phyloP scores from a whole-genome alignment of 2,329 filamentous ascomycete species.

The Cladophialophora exuberans region DNA sequence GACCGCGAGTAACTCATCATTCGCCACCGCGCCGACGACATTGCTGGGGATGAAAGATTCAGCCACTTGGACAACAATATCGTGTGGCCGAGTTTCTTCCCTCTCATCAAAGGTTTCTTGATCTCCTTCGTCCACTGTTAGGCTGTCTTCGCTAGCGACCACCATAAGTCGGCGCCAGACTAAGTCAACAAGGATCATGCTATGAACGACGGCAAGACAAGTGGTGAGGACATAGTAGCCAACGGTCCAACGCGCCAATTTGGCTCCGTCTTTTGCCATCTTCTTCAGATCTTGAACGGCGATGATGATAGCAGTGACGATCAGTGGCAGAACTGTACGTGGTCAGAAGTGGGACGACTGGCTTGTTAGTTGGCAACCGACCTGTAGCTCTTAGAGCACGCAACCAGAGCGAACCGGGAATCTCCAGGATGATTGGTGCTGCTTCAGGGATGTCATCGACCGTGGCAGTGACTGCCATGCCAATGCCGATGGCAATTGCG shows the following conservation, averaged over 20 bases:
- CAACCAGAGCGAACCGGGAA: slow-evolving; percentile 56
- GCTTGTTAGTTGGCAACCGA: slow-evolving; percentile 34
- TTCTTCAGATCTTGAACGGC: slow-evolving; percentile 53
- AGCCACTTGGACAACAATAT: slow-evolving; percentile 54
- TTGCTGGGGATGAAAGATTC: slow-evolving; percentile 56
- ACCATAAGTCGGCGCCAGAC: slow-evolving; percentile 44
- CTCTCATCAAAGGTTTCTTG: slow-evolving; percentile 39
- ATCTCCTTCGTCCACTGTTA: slow-evolving; percentile 46
- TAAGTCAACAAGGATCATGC: slow-evolving; percentile 50
- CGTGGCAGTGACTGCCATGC: slow-evolving; percentile 49
- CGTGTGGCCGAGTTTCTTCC: slow-evolving; percentile 42
- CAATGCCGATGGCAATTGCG: slow-evolving; percentile 54
- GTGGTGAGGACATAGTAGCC: slow-evolving; percentile 57
- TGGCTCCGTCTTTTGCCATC: slow-evolving; percentile 49
- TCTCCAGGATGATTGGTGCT: slow-evolving; percentile 48
- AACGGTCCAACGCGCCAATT: slow-evolving; percentile 54
- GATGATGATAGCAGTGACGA: slow-evolving; percentile 57
- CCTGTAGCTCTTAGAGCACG: slow-evolving; percentile 54
- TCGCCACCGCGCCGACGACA: slow-evolving; percentile 51
- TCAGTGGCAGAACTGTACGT: slow-evolving; percentile 53
- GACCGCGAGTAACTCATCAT: slow-evolving; percentile 52
- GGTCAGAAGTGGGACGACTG: not conserved
- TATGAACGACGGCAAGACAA: slow-evolving; percentile 53
- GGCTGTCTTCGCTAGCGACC: slow-evolving; percentile 29
- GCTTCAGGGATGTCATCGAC: slow-evolving; percentile 50